A percentile compares a stretch with the other conserved stretches of the same genome.
phyloP scores from a whole-genome alignment of 148 eudicot species.

The Rheum nobile region DNA sequence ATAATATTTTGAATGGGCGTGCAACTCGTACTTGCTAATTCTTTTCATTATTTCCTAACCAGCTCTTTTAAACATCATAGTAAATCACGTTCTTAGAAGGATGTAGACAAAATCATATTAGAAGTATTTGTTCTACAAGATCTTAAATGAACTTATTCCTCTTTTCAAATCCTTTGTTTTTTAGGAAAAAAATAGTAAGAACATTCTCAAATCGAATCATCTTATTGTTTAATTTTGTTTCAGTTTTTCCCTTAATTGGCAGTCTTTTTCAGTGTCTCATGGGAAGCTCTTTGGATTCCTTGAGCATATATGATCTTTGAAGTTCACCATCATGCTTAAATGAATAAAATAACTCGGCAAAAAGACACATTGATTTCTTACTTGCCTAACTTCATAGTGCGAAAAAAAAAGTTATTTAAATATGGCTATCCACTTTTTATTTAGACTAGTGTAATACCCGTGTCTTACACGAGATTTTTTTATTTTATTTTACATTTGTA shows the following conservation, averaged over 20 bases:
- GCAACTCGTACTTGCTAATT: not conserved
- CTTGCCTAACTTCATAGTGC: not conserved
- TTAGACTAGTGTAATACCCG: too few species aligned
- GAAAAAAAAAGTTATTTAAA: not conserved
- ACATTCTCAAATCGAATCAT: not conserved
- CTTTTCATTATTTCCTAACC: not conserved
- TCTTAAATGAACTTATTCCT: not conserved
- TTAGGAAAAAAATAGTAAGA: not conserved
- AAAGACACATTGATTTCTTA: not conserved
- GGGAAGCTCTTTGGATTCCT: conserved; percentile 4
- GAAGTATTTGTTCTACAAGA: too few species aligned
- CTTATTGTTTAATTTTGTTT: not conserved
- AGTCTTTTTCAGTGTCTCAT: not conserved
- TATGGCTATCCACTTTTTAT: not conserved
- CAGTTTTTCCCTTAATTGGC: not conserved
- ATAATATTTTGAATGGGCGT: not conserved
- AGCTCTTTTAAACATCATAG: not conserved
- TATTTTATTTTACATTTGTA: too few species aligned
- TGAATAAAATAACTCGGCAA: not conserved
- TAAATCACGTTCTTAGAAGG: too few species aligned
- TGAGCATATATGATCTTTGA: not conserved
- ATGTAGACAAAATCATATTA: too few species aligned
- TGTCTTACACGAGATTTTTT: too few species aligned
- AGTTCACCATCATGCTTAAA: not conserved
- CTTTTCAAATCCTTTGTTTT: not conserved